Conservation (phyloP, 495 filamentous ascomycete genomes). For the Bacidia rubella region DNA sequence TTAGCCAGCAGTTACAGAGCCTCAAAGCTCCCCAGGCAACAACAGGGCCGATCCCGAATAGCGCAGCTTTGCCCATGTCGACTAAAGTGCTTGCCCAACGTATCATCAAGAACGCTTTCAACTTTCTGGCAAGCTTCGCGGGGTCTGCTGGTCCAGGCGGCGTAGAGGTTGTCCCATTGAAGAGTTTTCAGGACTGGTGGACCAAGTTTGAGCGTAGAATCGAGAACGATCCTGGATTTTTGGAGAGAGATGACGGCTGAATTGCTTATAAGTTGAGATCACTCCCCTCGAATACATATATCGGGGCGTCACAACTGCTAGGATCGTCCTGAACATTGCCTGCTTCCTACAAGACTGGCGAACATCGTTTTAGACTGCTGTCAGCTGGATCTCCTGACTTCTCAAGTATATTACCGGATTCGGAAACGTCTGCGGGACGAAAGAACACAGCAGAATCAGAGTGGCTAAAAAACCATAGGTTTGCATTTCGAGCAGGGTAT, state of each 20-base stretch:
- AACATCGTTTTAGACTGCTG: no score
- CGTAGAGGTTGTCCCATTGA: conserved; percentile 76
- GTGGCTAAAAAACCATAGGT: neutral
- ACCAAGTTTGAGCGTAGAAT: conserved; percentile 84
- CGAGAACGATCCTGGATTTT: conserved; percentile 72
- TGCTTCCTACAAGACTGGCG: no score
- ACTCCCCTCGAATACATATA: no score
- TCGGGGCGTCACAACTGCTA: no score
- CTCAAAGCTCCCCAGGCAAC: conserved; percentile 32
- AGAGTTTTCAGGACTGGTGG: conserved; percentile 95
- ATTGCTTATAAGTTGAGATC: no score
- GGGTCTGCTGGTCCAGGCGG: conserved; percentile 33
- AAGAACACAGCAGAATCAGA: no score
- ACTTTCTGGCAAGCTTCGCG: conserved; percentile 84
- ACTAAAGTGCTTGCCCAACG: conserved; percentile 75
- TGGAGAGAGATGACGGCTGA: conserved; percentile 59
- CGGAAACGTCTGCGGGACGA: no score
- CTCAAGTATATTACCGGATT: no score
- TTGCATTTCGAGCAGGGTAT: neutral
- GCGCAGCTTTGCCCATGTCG: conserved; percentile 23
- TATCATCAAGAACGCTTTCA: conserved; percentile 95
- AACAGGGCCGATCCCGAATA: conserved; percentile 18
- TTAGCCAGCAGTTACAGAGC: conserved; percentile 52
- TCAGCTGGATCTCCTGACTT: no score
- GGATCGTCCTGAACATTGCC: no score